Conservation (phyloP, 2,329 filamentous ascomycete species). For the Calonectria multiphialidica region DNA sequence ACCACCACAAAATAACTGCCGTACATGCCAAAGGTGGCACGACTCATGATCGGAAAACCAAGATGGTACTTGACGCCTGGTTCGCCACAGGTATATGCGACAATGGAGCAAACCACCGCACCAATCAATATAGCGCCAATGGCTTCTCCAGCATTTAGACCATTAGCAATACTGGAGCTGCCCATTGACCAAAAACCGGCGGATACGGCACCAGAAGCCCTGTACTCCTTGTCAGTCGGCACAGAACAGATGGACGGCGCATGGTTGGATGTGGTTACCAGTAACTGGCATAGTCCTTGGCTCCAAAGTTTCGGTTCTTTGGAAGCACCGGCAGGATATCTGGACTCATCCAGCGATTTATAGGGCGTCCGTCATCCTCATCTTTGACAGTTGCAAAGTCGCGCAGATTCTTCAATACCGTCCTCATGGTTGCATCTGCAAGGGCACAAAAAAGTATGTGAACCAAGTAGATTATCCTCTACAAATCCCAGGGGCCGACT, state of each 20-base stretch:
- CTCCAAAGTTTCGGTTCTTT: background rate
- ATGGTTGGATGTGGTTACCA: background rate
- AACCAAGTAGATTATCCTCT: background rate
- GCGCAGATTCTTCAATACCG: background rate
- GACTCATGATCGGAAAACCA: background rate
- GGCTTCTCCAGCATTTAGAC: background rate
- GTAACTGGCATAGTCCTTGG: conserved; percentile 1
- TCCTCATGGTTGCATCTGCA: background rate
- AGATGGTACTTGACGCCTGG: conserved; percentile 1
- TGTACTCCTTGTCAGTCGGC: background rate
- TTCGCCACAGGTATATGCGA: background rate
- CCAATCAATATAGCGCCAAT: conserved; percentile 2
- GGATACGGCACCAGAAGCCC: background rate
- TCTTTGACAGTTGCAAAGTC: background rate
- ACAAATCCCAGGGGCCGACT: background rate
- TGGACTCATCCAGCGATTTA: conserved; percentile 1
- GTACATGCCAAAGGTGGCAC: background rate
- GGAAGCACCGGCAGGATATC: background rate
- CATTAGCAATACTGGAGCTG: background rate
- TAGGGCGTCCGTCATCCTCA: background rate
- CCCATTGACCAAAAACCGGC: conserved; percentile 3
- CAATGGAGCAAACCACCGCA: background rate
- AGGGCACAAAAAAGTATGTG: background rate
- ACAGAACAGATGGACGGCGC: no score
- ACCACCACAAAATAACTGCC: background rate